phyloP scores from a whole-genome alignment of 495 filamentous ascomycete species.

The Chaetomium tenue region DNA sequence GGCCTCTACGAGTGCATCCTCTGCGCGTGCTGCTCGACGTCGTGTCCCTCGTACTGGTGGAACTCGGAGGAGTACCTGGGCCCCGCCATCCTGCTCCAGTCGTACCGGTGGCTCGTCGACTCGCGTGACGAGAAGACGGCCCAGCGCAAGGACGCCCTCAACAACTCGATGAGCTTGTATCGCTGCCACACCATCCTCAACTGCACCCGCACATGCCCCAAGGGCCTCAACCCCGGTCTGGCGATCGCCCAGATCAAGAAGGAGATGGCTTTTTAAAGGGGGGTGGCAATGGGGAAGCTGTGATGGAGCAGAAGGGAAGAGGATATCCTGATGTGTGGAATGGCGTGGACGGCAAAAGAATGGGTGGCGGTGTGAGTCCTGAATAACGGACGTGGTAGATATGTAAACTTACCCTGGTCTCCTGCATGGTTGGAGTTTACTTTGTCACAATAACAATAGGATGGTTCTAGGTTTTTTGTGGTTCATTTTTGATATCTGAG shows the following conservation, averaged over 20 bases:
- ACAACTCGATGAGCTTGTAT: constrained; percentile 98
- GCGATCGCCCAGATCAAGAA: constrained; percentile 99
- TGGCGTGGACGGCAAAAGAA: neutral
- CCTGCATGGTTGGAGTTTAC: constrained; percentile 40
- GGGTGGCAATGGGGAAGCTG: constrained; percentile 1
- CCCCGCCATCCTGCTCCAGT: constrained; percentile 91
- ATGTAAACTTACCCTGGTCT: constrained; percentile 39
- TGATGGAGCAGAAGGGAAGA: neutral
- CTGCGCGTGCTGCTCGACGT: constrained; percentile 98
- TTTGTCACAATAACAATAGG: constrained; percentile 36
- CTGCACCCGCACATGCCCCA: constrained; percentile 94
- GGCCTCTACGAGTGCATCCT: constrained; percentile 99
- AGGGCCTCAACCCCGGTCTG: constrained; percentile 92
- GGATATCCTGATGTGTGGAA: constrained; percentile 6
- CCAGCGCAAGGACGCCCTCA: constrained; percentile 83
- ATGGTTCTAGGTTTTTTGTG: constrained; percentile 19
- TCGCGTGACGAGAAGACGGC: constrained; percentile 83
- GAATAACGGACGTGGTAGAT: constrained; percentile 24
- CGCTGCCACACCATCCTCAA: constrained; percentile 99
- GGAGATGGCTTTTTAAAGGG: constrained; percentile 71
- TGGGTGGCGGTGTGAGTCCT: constrained; percentile 6
- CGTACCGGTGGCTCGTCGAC: constrained; percentile 94
- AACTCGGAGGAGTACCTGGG: constrained; percentile 98
- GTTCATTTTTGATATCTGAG: neutral
- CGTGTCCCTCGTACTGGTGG: constrained; percentile 99